Base-by-base conservation (phyloP, 2,329 filamentous ascomycete species). In the Exophiala xenobiotica region DNA sequence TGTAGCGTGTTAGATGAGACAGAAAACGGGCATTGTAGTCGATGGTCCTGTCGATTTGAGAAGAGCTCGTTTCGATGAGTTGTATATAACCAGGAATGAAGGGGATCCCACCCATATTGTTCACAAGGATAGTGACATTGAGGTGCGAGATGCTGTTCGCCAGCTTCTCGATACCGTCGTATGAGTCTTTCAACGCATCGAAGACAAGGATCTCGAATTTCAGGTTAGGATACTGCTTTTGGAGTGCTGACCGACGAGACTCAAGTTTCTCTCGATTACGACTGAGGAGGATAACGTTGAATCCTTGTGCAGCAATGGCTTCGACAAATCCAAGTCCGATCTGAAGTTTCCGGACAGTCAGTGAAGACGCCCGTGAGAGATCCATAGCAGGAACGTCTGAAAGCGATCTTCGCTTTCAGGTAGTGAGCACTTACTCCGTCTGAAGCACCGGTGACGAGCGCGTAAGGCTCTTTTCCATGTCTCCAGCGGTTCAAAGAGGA, bases 321-420 rank as follows among this genome's bases (percentile, higher is more conserved):
- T 86, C 78, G 27, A 91, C 90, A 68, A 90, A 97, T 74, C 97
- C 92, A 73, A 96, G 96, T 68, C 93, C 93, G 57, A 97, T 40
- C 31, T 35, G 18, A 8, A 2, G 31, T 35, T n/a, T n/a, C n/a
- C n/a, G n/a, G n/a, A n/a, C n/a, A n/a, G n/a, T n/a, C n/a, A n/a
- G n/a, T n/a, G n/a, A n/a, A n/a, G n/a, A n/a, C n/a, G n/a, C n/a
- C n/a, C n/a, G n/a, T n/a, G n/a, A n/a, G n/a, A n/a, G n/a, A n/a
- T n/a, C n/a, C n/a, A n/a, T n/a, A n/a, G n/a, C n/a, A n/a, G n/a
- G n/a, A n/a, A n/a, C n/a, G n/a, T n/a, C n/a, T n/a, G n/a, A n/a
- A n/a, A n/a, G n/a, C n/a, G n/a, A n/a, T 35, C 31, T 16, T 4
- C 2, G 31, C n/a, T 3, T 35, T 12, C 12, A 12, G 31, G 31